These are phyloP conservation scores for Trichophyton schoenleinii DNA, from an alignment of 2,329 filamentous ascomycete genomes.

Conservation along the genomic window DNA sequence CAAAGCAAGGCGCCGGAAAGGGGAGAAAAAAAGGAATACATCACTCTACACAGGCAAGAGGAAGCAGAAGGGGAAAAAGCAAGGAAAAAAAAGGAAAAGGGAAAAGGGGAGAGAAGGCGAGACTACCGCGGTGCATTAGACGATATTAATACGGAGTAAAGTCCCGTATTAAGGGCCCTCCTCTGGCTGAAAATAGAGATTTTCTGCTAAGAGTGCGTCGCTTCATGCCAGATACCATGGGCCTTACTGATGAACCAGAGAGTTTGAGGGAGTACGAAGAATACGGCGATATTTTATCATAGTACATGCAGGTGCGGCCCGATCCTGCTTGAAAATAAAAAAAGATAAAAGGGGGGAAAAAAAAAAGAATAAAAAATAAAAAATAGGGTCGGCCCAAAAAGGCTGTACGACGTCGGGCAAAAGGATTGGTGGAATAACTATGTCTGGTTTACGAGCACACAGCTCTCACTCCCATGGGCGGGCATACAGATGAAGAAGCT, in stretches of 20 bases:
- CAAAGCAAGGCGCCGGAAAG: neutral
- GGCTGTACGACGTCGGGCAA: neutral
- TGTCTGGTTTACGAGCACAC: neutral
- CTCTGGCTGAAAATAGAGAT: no score
- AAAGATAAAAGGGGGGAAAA: neutral
- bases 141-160: neutral
- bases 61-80: neutral
- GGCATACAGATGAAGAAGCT: no score
- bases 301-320: constrained; percentile 5
- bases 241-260: neutral
- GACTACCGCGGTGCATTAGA: neutral
- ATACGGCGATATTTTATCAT: constrained; percentile 3
- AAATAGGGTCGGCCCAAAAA: constrained; percentile 1
- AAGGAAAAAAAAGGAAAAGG: neutral
- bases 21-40: neutral
- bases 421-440: neutral
- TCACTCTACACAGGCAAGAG: neutral
- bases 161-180: neutral
- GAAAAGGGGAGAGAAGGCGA: neutral
- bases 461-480: neutral
- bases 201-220: no score
- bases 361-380: constrained; percentile 1
- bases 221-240: neutral
- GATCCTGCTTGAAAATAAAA: constrained; percentile 5
- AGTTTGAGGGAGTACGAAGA: constrained; percentile 1